phyloP scores from a whole-genome alignment of 306 rosid genomes.

The Senna tora region DNA sequence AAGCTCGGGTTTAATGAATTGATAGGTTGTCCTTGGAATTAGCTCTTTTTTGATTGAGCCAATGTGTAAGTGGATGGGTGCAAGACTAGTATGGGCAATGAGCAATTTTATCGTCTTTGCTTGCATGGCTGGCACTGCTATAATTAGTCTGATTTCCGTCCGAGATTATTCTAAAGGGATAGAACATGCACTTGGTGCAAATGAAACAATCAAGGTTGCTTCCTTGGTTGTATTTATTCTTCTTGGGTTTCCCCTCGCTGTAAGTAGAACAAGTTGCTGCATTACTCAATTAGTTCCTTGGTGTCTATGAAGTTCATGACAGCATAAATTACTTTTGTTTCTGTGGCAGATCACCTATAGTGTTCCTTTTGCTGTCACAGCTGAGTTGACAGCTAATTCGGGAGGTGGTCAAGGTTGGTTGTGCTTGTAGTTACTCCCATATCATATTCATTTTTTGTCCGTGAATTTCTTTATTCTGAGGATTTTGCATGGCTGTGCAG shows the following conservation, averaged over 20 bases:
- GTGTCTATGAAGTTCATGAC: constrained; percentile 12
- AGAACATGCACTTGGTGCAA: constrained; percentile 78
- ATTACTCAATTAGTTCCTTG: constrained; percentile 14
- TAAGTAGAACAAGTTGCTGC: constrained; percentile 48
- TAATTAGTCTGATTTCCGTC: constrained; percentile 75
- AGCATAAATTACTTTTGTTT: constrained; percentile 36
- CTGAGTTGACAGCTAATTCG: constrained; percentile 76
- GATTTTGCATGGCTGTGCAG: constrained; percentile 56
- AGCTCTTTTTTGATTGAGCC: constrained; percentile 96
- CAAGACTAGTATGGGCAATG: constrained; percentile 91
- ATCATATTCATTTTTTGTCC: background rate
- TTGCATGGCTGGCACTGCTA: constrained; percentile 94
- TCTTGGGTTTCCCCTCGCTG: constrained; percentile 99
- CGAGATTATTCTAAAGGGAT: constrained; percentile 63
- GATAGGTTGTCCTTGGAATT: constrained; percentile 90
- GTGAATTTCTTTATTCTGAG: constrained; percentile 10
- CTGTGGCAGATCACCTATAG: constrained; percentile 89
- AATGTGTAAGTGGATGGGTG: constrained; percentile 87
- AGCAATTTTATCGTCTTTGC: constrained; percentile 86
- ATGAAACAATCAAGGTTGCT: constrained; percentile 67
- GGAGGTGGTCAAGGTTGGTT: constrained; percentile 81
- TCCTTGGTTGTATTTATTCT: constrained; percentile 85
- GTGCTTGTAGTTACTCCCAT: background rate
- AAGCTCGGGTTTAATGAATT: constrained; percentile 38
- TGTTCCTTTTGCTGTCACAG: constrained; percentile 80